A percentile compares a stretch with the other conserved stretches of the same genome.
Evolutionary conservation across 306 rosid species (phyloP).

Genomic region (Pachyrhizus erosus): DNA sequence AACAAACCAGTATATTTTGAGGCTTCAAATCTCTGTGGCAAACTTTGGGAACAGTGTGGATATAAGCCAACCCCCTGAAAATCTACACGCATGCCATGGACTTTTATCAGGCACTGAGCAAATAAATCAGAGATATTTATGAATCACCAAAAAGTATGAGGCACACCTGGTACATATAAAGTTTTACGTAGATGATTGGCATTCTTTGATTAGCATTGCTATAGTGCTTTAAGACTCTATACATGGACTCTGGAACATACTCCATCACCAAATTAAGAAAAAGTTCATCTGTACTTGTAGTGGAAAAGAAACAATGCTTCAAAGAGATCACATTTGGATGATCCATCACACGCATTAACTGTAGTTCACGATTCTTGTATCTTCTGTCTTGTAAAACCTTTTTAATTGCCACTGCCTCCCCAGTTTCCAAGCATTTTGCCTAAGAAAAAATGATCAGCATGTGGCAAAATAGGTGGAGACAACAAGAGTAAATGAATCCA

Average conservation of each 20-base stretch:
- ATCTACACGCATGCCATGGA: conserved; percentile 56
- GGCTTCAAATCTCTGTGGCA: conserved; percentile 99
- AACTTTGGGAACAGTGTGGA: conserved; percentile 89
- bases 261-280: conserved; percentile 98
- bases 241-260: conserved; percentile 93
- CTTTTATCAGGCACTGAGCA: conserved; percentile 29
- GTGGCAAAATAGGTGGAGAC: neutral
- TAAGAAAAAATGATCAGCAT: conserved; percentile 36
- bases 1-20: conserved; percentile 88
- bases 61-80: conserved; percentile 92
- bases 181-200: conserved; percentile 89
- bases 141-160: conserved; percentile 1
- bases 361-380: conserved; percentile 90
- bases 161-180: conserved; percentile 89
- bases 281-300: conserved; percentile 88
- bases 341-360: conserved; percentile 97
- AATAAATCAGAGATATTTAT: conserved; percentile 8
- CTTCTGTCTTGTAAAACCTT: conserved; percentile 93
- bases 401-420: conserved; percentile 92
- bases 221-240: conserved; percentile 82
- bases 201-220: conserved; percentile 82
- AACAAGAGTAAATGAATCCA: conserved; percentile 2
- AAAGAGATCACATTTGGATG: conserved; percentile 90
- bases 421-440: conserved; percentile 98
- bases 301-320: conserved; percentile 97